phyloP scores from a whole-genome alignment of 2,329 filamentous ascomycete species.

The Daldinia sp. region DNA sequence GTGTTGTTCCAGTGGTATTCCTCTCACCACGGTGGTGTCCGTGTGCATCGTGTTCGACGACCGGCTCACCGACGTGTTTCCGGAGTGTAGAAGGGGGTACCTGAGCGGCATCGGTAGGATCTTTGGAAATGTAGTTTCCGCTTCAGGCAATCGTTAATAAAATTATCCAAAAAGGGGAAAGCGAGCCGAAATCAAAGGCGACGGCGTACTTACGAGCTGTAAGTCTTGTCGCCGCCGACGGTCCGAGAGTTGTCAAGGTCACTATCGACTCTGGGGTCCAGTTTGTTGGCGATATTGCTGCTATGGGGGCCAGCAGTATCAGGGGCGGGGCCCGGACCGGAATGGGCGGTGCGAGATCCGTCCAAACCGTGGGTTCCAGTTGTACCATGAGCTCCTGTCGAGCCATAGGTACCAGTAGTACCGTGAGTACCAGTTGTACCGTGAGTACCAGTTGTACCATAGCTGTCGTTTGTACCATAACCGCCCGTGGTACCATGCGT shows the following conservation, averaged over 20 bases:
- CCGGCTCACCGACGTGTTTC: constrained; percentile 56
- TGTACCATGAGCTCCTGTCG: constrained; percentile 13
- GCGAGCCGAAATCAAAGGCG: constrained; percentile 7
- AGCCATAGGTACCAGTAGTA: constrained; percentile 34
- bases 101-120: constrained; percentile 65
- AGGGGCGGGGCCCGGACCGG: constrained; percentile 50
- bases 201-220: constrained; percentile 52
- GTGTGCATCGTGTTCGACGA: constrained; percentile 55
- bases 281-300: constrained; percentile 62
- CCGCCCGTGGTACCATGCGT: constrained; percentile 16
- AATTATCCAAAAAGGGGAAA: neutral
- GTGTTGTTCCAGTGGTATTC: constrained; percentile 55
- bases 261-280: constrained; percentile 64
- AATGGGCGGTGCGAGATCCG: constrained; percentile 10
- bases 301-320: constrained; percentile 62
- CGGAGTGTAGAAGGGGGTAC: constrained; percentile 64
- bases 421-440: constrained; percentile 33
- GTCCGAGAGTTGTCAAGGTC: constrained; percentile 64
- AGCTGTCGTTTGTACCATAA: constrained; percentile 34
- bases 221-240: constrained; percentile 61
- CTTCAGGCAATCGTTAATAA: constrained; percentile 16
- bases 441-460: constrained; percentile 41
- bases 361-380: neutral
- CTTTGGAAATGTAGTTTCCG: constrained; percentile 42
- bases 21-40: constrained; percentile 55